Percentiles rank a stretch among this genome's conserved stretches.
phyloP scores from a whole-genome alignment of 495 filamentous ascomycete genomes.

The Neurospora intermedia region DNA sequence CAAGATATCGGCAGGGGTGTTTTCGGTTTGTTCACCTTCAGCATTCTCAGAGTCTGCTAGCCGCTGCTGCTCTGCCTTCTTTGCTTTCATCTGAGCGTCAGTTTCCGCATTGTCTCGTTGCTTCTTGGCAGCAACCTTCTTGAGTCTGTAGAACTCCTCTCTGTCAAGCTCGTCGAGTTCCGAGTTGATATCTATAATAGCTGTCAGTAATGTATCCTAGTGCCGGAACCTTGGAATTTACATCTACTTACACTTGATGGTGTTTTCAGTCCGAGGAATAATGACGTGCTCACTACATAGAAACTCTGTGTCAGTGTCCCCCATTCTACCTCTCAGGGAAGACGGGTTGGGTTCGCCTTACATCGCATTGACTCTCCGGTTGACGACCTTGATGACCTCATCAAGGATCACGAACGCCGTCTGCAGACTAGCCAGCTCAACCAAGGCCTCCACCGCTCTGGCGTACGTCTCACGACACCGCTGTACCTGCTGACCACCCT shows the following conservation, averaged over 20 bases:
- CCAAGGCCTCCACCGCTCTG: conserved; percentile 91
- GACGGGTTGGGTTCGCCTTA: conserved; percentile 24
- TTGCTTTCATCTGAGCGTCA: conserved; percentile 60
- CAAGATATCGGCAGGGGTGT: conserved; percentile 52
- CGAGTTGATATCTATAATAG: conserved; percentile 75
- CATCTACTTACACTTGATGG: conserved; percentile 71
- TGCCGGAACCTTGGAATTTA: not conserved
- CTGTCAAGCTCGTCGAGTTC: conserved; percentile 96
- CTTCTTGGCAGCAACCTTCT: conserved; percentile 97
- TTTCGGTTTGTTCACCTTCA: not conserved
- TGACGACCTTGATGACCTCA: conserved; percentile 98
- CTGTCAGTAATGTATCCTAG: not conserved
- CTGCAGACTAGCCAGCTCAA: conserved; percentile 92
- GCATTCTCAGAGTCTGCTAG: not conserved
- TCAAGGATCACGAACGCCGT: conserved; percentile 97
- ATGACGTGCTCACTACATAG: conserved; percentile 89
- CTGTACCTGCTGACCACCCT: conserved; percentile 96
- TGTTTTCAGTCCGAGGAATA: conserved; percentile 95
- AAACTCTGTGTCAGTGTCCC: not conserved
- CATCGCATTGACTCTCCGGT: conserved; percentile 97
- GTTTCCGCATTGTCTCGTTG: conserved; percentile 67
- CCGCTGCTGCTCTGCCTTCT: conserved; percentile 36
- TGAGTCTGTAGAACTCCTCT: conserved; percentile 96
- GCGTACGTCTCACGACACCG: conserved; percentile 92
- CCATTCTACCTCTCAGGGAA: not conserved